Evolutionary conservation across 306 rosid species (phyloP), one percentile per base, ranked within the genome.

Genomic region (Lathyrus aphaca): DNA sequence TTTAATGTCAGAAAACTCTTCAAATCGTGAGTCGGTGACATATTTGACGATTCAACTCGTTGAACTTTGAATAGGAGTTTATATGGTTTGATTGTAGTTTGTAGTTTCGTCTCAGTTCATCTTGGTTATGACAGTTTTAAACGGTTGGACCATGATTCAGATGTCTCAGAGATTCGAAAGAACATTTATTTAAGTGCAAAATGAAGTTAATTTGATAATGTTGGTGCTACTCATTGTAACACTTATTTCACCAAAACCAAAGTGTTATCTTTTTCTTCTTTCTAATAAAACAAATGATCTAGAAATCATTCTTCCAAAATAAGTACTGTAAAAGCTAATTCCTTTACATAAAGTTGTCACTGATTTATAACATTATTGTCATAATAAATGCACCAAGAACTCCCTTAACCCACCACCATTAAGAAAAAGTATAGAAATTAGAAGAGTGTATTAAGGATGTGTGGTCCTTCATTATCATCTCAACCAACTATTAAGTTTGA

Each of bases 231-330:
- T 45, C 63, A 55, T 73, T 77, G 69, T 56, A 64, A 72, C 64
- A 66, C 72, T 57, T 63, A 77, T 76, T 82, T 72, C 87, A 65
- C 83, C 71, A 12, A 77, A 81, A 78, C 78, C 83, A 82, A 89
- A 40, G 73, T 63, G 35, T 53, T 19, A n/a, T n/a, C 25, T 45
- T 21, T 61, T 54, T 23, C 3, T 21, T 10, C 39, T 35, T 49
- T 49, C 4, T 6, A 6, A 4, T 10, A 51, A 25, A 55, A 6
- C 13, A 27, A 69, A 89, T 92, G 82, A 86, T 88, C 79, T 74
- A 18, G 69, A 69, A 83, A 85, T 87, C 88, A 87, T 87, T 82
- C 83, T 86, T 82, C 88, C 65, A 73, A 74, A 83, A 75, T 75
- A 38, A 56, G 63, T 27, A 51, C 15, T 81, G 50, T 72, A 77